Conservation (phyloP, 345 rosid species). For the Gossypioides kirkii region DNA sequence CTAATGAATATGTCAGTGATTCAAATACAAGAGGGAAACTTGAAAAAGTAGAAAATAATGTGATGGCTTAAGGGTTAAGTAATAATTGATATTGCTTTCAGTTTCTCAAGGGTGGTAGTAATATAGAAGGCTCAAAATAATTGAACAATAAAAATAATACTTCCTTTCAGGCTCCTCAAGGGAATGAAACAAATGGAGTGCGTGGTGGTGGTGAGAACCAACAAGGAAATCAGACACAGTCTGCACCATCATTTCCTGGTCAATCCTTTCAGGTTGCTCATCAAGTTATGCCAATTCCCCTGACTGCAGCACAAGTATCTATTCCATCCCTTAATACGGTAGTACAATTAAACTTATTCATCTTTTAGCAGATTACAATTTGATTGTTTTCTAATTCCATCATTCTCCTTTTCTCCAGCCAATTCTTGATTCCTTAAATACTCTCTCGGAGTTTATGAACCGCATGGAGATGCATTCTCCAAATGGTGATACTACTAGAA, state of each 20-base stretch:
- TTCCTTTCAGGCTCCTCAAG: conserved; percentile 33
- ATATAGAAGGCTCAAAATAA: background rate
- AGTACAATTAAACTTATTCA: background rate
- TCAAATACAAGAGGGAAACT: background rate
- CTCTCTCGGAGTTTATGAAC: conserved; percentile 66
- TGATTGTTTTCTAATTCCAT: conserved; percentile 4
- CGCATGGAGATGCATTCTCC: conserved; percentile 67
- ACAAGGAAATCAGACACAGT: conserved; percentile 43
- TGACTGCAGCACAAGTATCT: conserved; percentile 46
- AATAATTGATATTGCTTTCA: background rate
- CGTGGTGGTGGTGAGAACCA: conserved; percentile 24
- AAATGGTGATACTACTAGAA: conserved; percentile 44
- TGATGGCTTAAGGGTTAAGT: background rate
- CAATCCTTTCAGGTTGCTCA: conserved; percentile 50
- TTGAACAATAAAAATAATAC: background rate
- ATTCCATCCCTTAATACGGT: conserved; percentile 69
- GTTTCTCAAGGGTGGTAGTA: background rate
- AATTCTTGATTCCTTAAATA: conserved; percentile 73
- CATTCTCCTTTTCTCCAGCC: conserved; percentile 44
- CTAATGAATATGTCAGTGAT: background rate
- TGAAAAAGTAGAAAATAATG: background rate
- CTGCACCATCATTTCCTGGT: conserved; percentile 32
- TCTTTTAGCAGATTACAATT: background rate
- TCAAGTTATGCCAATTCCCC: conserved; percentile 65
- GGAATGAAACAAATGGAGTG: conserved; percentile 40